phyloP scores from a whole-genome alignment of 108 stramenopile genomes.

The Skeletonema tropicum region DNA sequence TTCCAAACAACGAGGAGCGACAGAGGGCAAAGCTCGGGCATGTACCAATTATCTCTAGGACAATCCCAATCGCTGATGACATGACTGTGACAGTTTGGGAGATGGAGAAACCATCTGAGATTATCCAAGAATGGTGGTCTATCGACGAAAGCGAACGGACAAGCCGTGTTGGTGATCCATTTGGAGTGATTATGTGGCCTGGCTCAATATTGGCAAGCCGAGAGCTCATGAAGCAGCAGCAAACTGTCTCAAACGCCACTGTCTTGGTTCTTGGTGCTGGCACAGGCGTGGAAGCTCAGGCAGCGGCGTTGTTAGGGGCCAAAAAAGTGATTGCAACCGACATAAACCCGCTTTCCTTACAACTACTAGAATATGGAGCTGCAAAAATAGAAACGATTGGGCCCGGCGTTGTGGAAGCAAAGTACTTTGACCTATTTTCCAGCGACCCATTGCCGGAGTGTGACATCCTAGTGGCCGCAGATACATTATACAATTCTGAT shows the following conservation, averaged over 20 bases:
- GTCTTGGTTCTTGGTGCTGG: slow-evolving; percentile 79
- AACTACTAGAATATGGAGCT: slow-evolving; percentile 63
- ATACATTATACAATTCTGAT: slow-evolving; percentile 75
- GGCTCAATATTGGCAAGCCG: slow-evolving; percentile 74
- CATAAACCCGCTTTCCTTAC: slow-evolving; percentile 71
- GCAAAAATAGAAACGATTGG: slow-evolving; percentile 33
- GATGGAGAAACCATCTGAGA: slow-evolving; percentile 68
- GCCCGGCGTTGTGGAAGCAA: slow-evolving; percentile 9
- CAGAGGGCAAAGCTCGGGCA: slow-evolving; percentile 33
- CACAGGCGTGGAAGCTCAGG: slow-evolving; percentile 76
- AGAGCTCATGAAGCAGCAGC: slow-evolving; percentile 51
- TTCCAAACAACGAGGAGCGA: slow-evolving; percentile 12
- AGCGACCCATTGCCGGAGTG: slow-evolving; percentile 41
- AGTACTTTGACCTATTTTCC: slow-evolving; percentile 49
- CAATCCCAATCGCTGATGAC: slow-evolving; percentile 26
- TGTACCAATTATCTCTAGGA: slow-evolving; percentile 44
- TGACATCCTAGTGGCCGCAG: slow-evolving; percentile 75
- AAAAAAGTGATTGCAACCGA: slow-evolving; percentile 76
- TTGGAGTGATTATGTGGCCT: slow-evolving; percentile 85
- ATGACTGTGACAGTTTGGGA: slow-evolving; percentile 78
- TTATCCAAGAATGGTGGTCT: slow-evolving; percentile 77
- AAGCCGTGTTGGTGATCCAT: slow-evolving; percentile 66
- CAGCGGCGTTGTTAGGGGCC: slow-evolving; percentile 70
- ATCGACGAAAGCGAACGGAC: slow-evolving; percentile 26
- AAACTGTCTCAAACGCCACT: slow-evolving; percentile 23